These are phyloP conservation scores for Pythium rhizo-oryzae DNA, from an alignment of 352 stramenopile species.

Conservation along the genomic window DNA sequence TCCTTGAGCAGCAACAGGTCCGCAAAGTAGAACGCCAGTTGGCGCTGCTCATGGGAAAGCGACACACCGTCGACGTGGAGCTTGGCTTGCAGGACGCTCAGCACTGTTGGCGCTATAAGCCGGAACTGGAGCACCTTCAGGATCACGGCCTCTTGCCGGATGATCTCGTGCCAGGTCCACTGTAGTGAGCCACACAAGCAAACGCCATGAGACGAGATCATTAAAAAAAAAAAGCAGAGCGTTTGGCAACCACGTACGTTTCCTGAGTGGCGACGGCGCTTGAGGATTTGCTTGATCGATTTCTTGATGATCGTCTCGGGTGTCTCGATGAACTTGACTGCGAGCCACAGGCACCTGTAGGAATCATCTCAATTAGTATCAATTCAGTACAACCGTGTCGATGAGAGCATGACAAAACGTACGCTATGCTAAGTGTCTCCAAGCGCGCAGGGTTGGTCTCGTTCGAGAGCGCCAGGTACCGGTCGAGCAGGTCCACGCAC, in stretches of 20 bases:
- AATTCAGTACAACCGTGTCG: too few species aligned
- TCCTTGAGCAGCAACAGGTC: slow-evolving; percentile 58
- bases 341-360: slow-evolving; percentile 66
- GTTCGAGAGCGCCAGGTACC: slow-evolving; percentile 37
- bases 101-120: slow-evolving; percentile 54
- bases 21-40: slow-evolving; percentile 64
- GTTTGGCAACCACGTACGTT: slow-evolving; percentile 45
- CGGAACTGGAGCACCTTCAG: slow-evolving; percentile 51
- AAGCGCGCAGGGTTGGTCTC: slow-evolving; percentile 34
- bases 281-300: slow-evolving; percentile 63
- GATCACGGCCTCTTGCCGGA: slow-evolving; percentile 47
- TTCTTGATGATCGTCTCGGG: slow-evolving; percentile 57
- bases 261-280: slow-evolving; percentile 55
- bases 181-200: slow-evolving; percentile 10
- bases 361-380: background rate
- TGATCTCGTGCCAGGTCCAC: slow-evolving; percentile 73
- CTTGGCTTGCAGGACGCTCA: slow-evolving; percentile 46
- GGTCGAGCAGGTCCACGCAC: slow-evolving; percentile 59
- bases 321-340: slow-evolving; percentile 74
- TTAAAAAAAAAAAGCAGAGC: too few species aligned
- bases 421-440: slow-evolving; percentile 66
- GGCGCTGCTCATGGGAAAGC: slow-evolving; percentile 35
- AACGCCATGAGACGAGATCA: background rate
- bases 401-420: slow-evolving; percentile 26
- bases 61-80: slow-evolving; percentile 32